Conservation (phyloP, 352 stramenopile species). For the Globisporangium ultimum region DNA sequence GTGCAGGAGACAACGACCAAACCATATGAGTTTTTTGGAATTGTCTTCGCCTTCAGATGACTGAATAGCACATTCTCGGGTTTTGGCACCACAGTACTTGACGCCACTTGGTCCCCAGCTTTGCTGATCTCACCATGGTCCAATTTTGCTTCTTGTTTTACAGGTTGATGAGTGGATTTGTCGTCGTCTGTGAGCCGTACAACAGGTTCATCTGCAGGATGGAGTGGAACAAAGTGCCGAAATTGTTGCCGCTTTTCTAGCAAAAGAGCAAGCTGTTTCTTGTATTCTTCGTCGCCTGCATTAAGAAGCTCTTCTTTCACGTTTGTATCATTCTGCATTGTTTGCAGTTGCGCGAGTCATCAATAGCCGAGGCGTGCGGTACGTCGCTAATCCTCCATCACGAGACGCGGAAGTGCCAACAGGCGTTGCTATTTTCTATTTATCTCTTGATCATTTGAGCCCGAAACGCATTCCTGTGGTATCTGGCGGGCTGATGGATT, state of each 20-base stretch:
- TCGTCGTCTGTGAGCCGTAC: neutral
- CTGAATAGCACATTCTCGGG: neutral
- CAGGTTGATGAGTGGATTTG: neutral
- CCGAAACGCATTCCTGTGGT: constrained; percentile 28
- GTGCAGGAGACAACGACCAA: constrained; percentile 49
- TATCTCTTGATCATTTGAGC: neutral
- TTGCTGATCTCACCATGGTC: neutral
- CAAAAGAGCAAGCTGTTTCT: constrained; percentile 37
- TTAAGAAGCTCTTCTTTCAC: constrained; percentile 15
- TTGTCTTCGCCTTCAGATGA: neutral
- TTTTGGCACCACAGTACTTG: neutral
- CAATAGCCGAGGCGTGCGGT: neutral
- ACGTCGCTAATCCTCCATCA: neutral
- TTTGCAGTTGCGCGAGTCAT: constrained; percentile 13
- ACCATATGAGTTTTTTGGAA: constrained; percentile 25
- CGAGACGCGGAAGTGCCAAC: too few species aligned
- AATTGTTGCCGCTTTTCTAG: constrained; percentile 37
- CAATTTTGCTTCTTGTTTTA: neutral
- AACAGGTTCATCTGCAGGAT: constrained; percentile 11
- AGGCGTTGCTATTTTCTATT: too few species aligned
- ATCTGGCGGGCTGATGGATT: constrained; percentile 19
- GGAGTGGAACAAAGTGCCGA: constrained; percentile 17
- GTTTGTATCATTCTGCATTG: constrained; percentile 50
- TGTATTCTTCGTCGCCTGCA: constrained; percentile 29
- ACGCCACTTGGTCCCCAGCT: neutral